Percentiles rank a stretch among this genome's conserved stretches.
phyloP scores from a whole-genome alignment of 2,329 filamentous ascomycete species.

The Leptographium procerum region DNA sequence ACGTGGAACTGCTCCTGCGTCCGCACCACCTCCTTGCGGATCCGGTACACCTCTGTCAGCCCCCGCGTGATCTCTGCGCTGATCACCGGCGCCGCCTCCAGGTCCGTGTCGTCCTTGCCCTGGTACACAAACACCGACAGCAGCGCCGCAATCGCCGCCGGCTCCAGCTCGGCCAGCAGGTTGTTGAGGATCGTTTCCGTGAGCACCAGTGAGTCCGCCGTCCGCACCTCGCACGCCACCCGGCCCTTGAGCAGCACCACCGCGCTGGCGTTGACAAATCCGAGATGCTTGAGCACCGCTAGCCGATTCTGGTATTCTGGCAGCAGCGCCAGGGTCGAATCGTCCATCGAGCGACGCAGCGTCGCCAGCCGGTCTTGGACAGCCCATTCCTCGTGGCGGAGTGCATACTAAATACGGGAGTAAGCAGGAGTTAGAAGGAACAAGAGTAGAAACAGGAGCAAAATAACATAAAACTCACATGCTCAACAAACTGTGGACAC shows the following conservation, averaged over 20 bases:
- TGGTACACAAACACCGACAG: constrained; percentile 95
- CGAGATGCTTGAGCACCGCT: constrained; percentile 79
- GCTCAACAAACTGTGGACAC: constrained; percentile 75
- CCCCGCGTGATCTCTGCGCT: constrained; percentile 74
- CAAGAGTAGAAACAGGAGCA: background rate
- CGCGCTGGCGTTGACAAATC: constrained; percentile 77
- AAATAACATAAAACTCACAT: constrained; percentile 46
- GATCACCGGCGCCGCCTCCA: constrained; percentile 66
- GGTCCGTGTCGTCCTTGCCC: constrained; percentile 55
- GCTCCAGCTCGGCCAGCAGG: constrained; percentile 86
- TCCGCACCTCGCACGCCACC: constrained; percentile 96
- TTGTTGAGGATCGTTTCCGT: constrained; percentile 96
- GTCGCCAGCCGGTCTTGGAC: constrained; percentile 88
- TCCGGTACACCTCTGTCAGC: constrained; percentile 73
- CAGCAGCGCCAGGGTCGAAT: constrained; percentile 89
- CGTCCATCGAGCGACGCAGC: constrained; percentile 79
- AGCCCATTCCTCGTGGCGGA: constrained; percentile 94
- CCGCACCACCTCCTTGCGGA: constrained; percentile 85
- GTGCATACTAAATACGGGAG: constrained; percentile 65
- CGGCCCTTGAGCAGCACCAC: constrained; percentile 95
- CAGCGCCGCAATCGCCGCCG: constrained; percentile 89
- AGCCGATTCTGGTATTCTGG: constrained; percentile 96
- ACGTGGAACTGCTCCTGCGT: constrained; percentile 88
- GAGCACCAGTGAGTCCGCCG: constrained; percentile 87
- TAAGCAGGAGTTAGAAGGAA: background rate